Percentiles rank a stretch among this genome's conserved stretches.
phyloP scores from a whole-genome alignment of 208 protist species.

The Balamuthia mandrillaris region DNA sequence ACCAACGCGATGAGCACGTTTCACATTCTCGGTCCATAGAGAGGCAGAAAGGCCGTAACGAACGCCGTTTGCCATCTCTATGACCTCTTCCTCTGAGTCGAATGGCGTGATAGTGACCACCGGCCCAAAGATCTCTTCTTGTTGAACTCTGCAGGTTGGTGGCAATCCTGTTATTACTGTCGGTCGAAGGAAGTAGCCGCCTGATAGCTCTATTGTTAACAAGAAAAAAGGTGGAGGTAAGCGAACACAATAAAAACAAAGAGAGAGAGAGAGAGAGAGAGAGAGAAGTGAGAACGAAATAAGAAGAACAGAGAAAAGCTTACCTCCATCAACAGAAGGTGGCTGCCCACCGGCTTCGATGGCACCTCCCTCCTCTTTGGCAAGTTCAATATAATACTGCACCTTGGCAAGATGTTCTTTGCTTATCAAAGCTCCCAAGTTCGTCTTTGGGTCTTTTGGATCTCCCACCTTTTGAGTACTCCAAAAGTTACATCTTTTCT shows the following conservation, averaged over 20 bases:
- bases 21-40: constrained; percentile 61
- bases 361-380: constrained; percentile 56
- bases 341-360: constrained; percentile 55
- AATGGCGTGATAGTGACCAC: constrained; percentile 55
- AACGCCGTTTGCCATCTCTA: constrained; percentile 64
- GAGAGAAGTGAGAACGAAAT: background rate
- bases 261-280: background rate
- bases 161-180: constrained; percentile 53
- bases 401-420: constrained; percentile 57
- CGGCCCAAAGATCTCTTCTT: constrained; percentile 68
- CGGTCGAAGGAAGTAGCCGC: constrained; percentile 59
- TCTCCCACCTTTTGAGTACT: constrained; percentile 9
- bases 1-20: constrained; percentile 55
- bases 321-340: background rate
- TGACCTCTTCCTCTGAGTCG: constrained; percentile 51
- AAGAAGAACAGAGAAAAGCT: background rate
- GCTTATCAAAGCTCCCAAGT: constrained; percentile 55
- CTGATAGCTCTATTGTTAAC: background rate
- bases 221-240: background rate
- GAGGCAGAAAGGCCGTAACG: constrained; percentile 65
- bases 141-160: constrained; percentile 1
- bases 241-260: background rate
- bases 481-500: background rate
- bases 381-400: constrained; percentile 55
- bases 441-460: constrained; percentile 13